phyloP scores from a whole-genome alignment of 1,284 basidiomycete species.

The Mycosarcoma maydis region DNA sequence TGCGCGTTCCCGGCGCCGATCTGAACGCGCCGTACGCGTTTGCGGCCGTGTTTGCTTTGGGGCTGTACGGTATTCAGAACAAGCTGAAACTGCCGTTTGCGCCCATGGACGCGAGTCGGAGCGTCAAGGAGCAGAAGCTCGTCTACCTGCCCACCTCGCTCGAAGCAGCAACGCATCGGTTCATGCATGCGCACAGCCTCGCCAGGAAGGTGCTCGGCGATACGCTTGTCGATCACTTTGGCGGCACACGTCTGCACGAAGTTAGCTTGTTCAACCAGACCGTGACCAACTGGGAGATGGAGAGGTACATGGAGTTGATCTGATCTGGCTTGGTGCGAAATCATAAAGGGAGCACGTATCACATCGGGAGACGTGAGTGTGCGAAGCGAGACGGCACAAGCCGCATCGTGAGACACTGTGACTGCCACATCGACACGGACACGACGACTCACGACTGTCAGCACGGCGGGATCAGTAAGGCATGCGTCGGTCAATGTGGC shows the following conservation, averaged over 20 bases:
- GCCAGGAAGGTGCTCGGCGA: conserved; percentile 88
- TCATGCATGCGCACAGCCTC: conserved; percentile 81
- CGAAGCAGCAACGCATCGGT: conserved; percentile 79
- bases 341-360: too few relatives aligned
- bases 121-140: conserved; percentile 54
- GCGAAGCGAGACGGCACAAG: too few relatives aligned
- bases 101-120: conserved; percentile 71
- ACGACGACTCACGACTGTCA: too few relatives aligned
- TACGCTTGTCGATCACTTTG: conserved; percentile 90
- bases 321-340: conserved; percentile 3
- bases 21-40: conserved; percentile 91
- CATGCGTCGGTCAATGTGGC: too few relatives aligned
- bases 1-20: conserved; percentile 94
- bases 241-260: conserved; percentile 89
- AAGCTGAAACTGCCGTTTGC: conserved; percentile 76
- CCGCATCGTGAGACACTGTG: too few relatives aligned
- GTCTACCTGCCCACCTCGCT: conserved; percentile 74
- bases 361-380: too few relatives aligned
- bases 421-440: too few relatives aligned
- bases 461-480: too few relatives aligned
- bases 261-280: conserved; percentile 84
- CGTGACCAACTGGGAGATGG: conserved; percentile 93
- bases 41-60: conserved; percentile 84
- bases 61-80: conserved; percentile 85
- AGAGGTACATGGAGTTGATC: conserved; percentile 64